Base-by-base conservation (phyloP, 2,329 filamentous ascomycete species). In the Colletotrichum noveboracense region DNA sequence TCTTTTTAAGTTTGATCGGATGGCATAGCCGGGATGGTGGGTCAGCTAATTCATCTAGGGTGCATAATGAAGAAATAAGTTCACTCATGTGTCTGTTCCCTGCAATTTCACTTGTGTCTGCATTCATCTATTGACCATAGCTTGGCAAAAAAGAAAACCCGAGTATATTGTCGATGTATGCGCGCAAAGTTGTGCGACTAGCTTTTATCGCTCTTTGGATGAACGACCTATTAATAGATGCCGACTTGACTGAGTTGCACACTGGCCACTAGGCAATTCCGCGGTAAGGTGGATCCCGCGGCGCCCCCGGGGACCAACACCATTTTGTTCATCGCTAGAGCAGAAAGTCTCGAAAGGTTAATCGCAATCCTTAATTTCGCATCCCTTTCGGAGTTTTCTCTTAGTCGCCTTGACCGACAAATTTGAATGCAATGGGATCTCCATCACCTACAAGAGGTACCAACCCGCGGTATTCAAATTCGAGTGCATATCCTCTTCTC, bases 21-120 rank as follows among this genome's bases (percentile, higher is more conserved):
- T 48, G 9, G 43, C 43, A 48, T 48, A 0, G 43, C 43, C n/a
- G n/a, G 43, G 43, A n/a, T 4, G 2, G 43, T 48, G 43, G 43
- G 0, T 3, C 43, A 13, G 43, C 18, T 48, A 48, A 48, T 21
- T 0, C 0, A 21, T 48, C 9, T 4, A 12, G 7, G n/a, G n/a
- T 48, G n/a, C 43, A 48, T 48, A 21, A 48, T 10, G 43, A 48
- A 48, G 18, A 4, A 48, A 48, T 48, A 48, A 21, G 18, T n/a
- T n/a, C 38, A 43, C 16, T 43, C 18, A 43, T n/a, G 18, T 43
- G 38, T 43, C 18, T 43, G 38, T 18, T 43, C 18, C 5, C 18
- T 43, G 38, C 38, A 43, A 43, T 43, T n/a, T 43, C 9, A 43
- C 18, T 10, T 12, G n/a, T 48, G 43, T 21, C 43, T 48, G n/a